These are phyloP conservation scores for Xylariales sp. DNA, from an alignment of 2,329 filamentous ascomycete genomes.

Conservation along the genomic window DNA sequence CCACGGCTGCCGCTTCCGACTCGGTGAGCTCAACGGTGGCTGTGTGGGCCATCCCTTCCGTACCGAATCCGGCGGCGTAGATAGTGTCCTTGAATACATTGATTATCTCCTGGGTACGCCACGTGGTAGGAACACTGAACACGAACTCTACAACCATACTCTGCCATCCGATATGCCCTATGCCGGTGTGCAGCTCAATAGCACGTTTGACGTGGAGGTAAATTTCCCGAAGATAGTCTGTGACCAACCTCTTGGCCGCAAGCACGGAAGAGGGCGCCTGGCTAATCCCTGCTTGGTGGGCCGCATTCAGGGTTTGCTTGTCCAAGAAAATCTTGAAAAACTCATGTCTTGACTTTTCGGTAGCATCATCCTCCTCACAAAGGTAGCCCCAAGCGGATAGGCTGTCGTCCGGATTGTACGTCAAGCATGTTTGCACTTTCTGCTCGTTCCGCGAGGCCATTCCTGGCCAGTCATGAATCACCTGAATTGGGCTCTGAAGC, in stretches of 20 bases:
- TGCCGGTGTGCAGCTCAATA: slow-evolving; percentile 34
- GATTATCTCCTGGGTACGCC: slow-evolving; percentile 44
- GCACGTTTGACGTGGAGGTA: slow-evolving; percentile 44
- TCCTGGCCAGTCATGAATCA: slow-evolving; percentile 50
- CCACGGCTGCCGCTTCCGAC: slow-evolving; percentile 42
- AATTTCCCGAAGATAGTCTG: slow-evolving; percentile 43
- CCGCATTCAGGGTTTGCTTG: slow-evolving; percentile 34
- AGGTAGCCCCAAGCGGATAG: slow-evolving; percentile 50
- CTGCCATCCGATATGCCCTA: slow-evolving; percentile 34
- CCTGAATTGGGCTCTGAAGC: slow-evolving; percentile 34
- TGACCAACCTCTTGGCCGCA: slow-evolving; percentile 42
- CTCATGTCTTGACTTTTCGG: slow-evolving; percentile 32
- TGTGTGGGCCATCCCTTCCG: slow-evolving; percentile 30
- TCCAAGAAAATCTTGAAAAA: slow-evolving; percentile 56
- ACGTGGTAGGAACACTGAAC: slow-evolving; percentile 55
- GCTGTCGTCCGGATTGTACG: slow-evolving; percentile 36
- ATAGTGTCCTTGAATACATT: slow-evolving; percentile 47
- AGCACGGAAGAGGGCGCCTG: slow-evolving; percentile 33
- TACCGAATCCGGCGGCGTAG: slow-evolving; percentile 42
- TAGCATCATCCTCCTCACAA: slow-evolving; percentile 39
- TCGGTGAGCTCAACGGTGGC: slow-evolving; percentile 42
- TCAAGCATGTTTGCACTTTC: slow-evolving; percentile 48
- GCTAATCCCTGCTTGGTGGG: slow-evolving; percentile 38
- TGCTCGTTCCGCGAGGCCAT: slow-evolving; percentile 47
- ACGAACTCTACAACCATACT: slow-evolving; percentile 45